Evolutionary conservation across 2,329 filamentous ascomycete genomes (phyloP), one percentile per base, ranked within the genome.

Genomic region (Cyclaneusma minus): DNA sequence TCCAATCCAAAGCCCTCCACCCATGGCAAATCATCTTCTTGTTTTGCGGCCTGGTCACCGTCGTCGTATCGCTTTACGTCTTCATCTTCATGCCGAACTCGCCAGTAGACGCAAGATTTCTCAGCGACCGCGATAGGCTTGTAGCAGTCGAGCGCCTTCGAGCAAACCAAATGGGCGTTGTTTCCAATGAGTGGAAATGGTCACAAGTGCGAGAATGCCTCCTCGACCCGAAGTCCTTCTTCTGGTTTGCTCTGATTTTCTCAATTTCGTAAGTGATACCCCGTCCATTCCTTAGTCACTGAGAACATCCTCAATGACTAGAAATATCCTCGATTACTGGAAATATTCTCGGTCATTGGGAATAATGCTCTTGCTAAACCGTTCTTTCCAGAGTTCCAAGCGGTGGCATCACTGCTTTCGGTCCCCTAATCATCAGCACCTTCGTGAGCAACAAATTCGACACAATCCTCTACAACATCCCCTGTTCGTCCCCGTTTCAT

Each of bases 101-200:
- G 11, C 37, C 38, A 3, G 27, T 42, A 5, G 33, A 38, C 11
- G 39, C 59, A 25, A 61, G 56, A 22, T 67, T 58, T 13, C 48
- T 75, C 15, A 55, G 38, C 16, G 53, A 63, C 15, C 42, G 56
- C 3, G 63, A 68, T 36, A 64, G 63, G 30, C 37, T 60, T 7
- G 55, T 67, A 25, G 62, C 63, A 1, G 50, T 68, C n/a, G 60
- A 67, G 36, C 52, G 64, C 1, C 49, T 68, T 13, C 55, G 62
- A 7, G 54, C 54, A 26, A 68, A 68, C 39, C 62, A 68, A 31
- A 64, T 62, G 52, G 63, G 64, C 2, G 52, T 65, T 15, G 54
- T 60, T 30, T 62, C 56, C 2, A 56, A 57, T 4, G 53, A 63
- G 31, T 68, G 61, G 60, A 54, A 58, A 13, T 58, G 52, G 38